A percentile compares a stretch with the other conserved stretches of the same genome.
These are phyloP conservation scores for Martiniozyma asiatica DNA, from an alignment of 1,139 yeast species.

Conservation along the genomic window DNA sequence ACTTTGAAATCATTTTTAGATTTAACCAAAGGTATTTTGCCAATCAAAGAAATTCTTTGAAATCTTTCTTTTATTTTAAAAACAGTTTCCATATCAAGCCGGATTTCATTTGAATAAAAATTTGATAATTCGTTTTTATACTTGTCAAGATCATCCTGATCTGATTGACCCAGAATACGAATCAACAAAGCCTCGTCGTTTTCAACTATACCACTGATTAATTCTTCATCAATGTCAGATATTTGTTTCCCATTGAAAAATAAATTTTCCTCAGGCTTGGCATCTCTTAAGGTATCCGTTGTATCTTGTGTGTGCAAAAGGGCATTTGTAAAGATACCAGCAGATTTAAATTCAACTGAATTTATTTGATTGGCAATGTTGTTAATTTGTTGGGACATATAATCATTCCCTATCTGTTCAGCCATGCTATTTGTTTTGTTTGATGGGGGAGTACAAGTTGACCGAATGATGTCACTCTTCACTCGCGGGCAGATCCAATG, in stretches of 20 bases:
- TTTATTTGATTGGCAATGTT: too few species aligned
- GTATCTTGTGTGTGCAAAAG: constrained; percentile 11
- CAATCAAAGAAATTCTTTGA: too few species aligned
- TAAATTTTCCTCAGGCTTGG: constrained; percentile 10
- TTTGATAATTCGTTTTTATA: neutral
- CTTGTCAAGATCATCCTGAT: too few species aligned
- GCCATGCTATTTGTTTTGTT: too few species aligned
- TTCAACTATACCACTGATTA: constrained; percentile 4
- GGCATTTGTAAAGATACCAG: constrained; percentile 10
- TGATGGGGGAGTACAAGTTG: too few species aligned
- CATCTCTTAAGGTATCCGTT: constrained; percentile 12
- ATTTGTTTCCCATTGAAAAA: constrained; percentile 11
- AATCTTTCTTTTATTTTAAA: neutral
- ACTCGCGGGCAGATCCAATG: too few species aligned
- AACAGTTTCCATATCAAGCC: neutral
- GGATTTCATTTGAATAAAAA: neutral
- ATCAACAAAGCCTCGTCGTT: neutral
- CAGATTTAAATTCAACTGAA: constrained; percentile 3
- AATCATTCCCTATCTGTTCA: too few species aligned
- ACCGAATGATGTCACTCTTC: too few species aligned
- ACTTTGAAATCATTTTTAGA: too few species aligned
- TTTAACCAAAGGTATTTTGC: too few species aligned
- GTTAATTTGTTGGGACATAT: too few species aligned
- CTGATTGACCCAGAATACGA: neutral
- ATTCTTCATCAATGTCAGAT: constrained; percentile 9